phyloP scores from a whole-genome alignment of 73 alveolate genomes.

The Tetrahymena malaccensis region DNA sequence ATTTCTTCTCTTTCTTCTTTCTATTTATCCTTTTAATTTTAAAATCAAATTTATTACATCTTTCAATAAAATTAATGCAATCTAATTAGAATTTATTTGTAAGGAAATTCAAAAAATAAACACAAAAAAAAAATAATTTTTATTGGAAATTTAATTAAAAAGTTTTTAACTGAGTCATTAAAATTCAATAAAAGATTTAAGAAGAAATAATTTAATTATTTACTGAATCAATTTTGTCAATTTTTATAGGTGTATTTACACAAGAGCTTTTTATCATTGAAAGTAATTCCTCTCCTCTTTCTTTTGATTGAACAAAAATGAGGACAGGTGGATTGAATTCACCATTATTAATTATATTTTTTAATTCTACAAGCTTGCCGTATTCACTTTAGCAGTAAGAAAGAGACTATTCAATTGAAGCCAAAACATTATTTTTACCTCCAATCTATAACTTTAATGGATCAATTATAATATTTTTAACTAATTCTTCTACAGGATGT shows the following conservation, averaged over 20 bases:
- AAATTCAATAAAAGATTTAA: too few species aligned
- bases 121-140: too few species aligned
- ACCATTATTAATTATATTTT: slow-evolving; percentile 56
- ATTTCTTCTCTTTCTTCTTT: slow-evolving; percentile 13
- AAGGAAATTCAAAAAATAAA: too few species aligned
- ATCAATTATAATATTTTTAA: slow-evolving; percentile 63
- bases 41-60: not conserved
- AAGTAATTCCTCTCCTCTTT: slow-evolving; percentile 46
- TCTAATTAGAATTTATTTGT: too few species aligned
- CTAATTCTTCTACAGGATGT: slow-evolving; percentile 79
- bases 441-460: slow-evolving; percentile 72
- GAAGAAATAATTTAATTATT: not conserved
- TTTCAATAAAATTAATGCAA: too few species aligned
- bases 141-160: too few species aligned
- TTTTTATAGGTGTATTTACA: not conserved
- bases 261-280: slow-evolving; percentile 18
- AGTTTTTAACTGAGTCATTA: too few species aligned
- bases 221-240: slow-evolving; percentile 21
- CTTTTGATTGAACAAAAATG: slow-evolving; percentile 90
- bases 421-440: slow-evolving; percentile 62
- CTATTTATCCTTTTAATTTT: not conserved
- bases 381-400: slow-evolving; percentile 76
- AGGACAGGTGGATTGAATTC: slow-evolving; percentile 89
- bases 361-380: slow-evolving; percentile 68
- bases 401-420: slow-evolving; percentile 60